These are phyloP conservation scores for Clonostachys rosea DNA, from an alignment of 2,329 filamentous ascomycete genomes.

Conservation along the genomic window DNA sequence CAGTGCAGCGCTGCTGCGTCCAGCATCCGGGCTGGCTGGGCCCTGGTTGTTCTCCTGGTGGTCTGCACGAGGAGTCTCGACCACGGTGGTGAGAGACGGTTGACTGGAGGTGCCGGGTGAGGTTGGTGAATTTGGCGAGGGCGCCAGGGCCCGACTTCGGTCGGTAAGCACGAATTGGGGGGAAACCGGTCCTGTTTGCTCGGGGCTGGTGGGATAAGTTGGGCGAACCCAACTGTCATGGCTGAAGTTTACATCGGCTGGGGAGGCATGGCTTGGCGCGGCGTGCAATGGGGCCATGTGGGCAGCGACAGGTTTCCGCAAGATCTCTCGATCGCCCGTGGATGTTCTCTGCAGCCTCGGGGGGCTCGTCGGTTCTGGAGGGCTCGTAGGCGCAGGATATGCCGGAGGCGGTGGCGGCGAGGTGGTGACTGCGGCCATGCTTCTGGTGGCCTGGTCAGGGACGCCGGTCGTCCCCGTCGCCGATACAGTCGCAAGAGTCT, in stretches of 20 bases:
- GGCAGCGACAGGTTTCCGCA: conserved; percentile 28
- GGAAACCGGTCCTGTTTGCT: conserved; percentile 21
- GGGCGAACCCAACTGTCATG: conserved; percentile 49
- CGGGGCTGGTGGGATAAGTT: conserved; percentile 43
- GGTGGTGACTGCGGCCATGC: conserved; percentile 26
- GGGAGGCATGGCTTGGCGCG: conserved; percentile 25
- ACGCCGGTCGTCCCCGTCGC: neutral
- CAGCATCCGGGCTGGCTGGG: conserved; percentile 4
- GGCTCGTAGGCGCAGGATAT: conserved; percentile 16
- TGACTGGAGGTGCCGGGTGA: too few species aligned
- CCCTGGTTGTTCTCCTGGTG: conserved; percentile 3
- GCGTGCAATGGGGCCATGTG: neutral
- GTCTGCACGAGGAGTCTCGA: neutral
- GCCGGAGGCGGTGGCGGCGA: conserved; percentile 26
- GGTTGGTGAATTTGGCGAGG: neutral
- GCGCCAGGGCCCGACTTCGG: conserved; percentile 6
- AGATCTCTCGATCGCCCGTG: conserved; percentile 4
- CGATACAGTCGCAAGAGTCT: neutral
- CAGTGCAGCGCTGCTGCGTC: conserved; percentile 7
- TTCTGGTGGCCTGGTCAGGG: neutral
- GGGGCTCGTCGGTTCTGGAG: conserved; percentile 6
- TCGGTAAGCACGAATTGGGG: conserved; percentile 14
- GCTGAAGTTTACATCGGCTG: conserved; percentile 50
- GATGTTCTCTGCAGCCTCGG: conserved; percentile 7
- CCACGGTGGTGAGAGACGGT: too few species aligned